Percentiles rank a stretch among this genome's conserved stretches.
These are phyloP conservation scores for Fragaria vesca DNA, from an alignment of 306 rosid species.

Conservation along the genomic window DNA sequence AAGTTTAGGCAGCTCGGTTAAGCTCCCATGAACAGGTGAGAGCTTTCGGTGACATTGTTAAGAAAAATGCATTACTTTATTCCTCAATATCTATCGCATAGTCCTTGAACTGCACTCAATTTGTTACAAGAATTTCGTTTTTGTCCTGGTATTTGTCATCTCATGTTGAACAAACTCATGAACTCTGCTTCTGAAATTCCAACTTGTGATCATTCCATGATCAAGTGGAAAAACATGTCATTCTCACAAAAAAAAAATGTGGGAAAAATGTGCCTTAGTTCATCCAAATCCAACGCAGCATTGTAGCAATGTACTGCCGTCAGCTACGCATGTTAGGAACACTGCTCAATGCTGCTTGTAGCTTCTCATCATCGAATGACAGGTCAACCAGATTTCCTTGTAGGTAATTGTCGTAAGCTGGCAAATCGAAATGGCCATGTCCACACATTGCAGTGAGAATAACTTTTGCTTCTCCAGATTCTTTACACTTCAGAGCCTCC, in stretches of 20 bases:
- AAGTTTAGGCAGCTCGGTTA: too few relatives aligned
- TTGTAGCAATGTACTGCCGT: constrained; percentile 9
- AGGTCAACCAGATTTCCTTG: constrained; percentile 87
- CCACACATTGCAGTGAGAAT: constrained; percentile 96
- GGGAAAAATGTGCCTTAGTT: neutral
- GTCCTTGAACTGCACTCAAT: neutral
- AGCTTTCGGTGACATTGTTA: neutral
- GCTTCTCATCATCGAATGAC: constrained; percentile 63
- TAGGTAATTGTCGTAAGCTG: constrained; percentile 80
- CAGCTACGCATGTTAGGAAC: constrained; percentile 50
- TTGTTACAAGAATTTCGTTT: neutral
- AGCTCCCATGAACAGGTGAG: too few relatives aligned
- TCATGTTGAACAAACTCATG: neutral
- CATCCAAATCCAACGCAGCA: constrained; percentile 1
- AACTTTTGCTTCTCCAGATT: constrained; percentile 80
- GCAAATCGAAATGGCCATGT: constrained; percentile 88
- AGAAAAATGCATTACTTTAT: neutral
- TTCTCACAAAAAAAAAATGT: too few relatives aligned
- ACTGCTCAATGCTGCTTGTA: constrained; percentile 53
- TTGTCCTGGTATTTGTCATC: neutral
- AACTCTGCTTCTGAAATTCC: neutral
- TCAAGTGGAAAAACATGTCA: neutral
- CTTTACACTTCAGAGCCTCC: constrained; percentile 76
- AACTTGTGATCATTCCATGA: neutral
- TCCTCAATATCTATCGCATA: neutral